Evolutionary conservation across 2,329 filamentous ascomycete genomes (phyloP).

Genomic region (Chaetomiaceae sp.): DNA sequence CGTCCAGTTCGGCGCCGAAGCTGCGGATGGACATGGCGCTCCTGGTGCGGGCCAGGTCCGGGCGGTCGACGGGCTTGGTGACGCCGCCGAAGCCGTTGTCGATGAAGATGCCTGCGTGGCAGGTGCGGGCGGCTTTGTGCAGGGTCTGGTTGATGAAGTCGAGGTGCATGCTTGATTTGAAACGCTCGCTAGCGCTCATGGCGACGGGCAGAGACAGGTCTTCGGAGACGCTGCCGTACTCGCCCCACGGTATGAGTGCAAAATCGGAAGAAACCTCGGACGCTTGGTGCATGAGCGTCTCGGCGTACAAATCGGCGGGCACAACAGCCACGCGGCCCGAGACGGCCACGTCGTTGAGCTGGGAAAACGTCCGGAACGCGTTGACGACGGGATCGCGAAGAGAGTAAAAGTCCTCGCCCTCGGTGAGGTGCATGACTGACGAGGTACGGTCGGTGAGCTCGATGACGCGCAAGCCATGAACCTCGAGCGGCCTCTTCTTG

Average conservation of each 20-base stretch:
- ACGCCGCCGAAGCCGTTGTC: slow-evolving; percentile 54
- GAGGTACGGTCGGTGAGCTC: slow-evolving; percentile 90
- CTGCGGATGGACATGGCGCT: slow-evolving; percentile 58
- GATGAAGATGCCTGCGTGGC: slow-evolving; percentile 73
- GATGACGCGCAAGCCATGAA: slow-evolving; percentile 65
- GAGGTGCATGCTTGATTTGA: slow-evolving; percentile 60
- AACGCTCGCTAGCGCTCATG: slow-evolving; percentile 51
- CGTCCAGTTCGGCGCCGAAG: slow-evolving; percentile 45
- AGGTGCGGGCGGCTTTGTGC: slow-evolving; percentile 46
- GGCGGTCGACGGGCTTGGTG: slow-evolving; percentile 31
- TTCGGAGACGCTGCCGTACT: slow-evolving; percentile 71
- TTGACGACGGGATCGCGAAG: slow-evolving; percentile 78
- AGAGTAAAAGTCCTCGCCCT: slow-evolving; percentile 66
- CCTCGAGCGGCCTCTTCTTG: slow-evolving; percentile 54
- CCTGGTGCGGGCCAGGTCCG: slow-evolving; percentile 41
- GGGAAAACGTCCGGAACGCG: slow-evolving; percentile 82
- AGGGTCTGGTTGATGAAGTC: slow-evolving; percentile 69
- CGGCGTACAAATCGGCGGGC: slow-evolving; percentile 71
- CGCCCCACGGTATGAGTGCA: slow-evolving; percentile 84
- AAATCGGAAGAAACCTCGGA: slow-evolving; percentile 67
- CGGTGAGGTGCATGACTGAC: slow-evolving; percentile 89
- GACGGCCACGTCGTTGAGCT: slow-evolving; percentile 75
- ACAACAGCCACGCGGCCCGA: slow-evolving; percentile 77
- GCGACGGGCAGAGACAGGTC: slow-evolving; percentile 42
- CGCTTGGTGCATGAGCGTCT: slow-evolving; percentile 67